phyloP scores from a whole-genome alignment of 495 filamentous ascomycete genomes.

The Podospora australis region DNA sequence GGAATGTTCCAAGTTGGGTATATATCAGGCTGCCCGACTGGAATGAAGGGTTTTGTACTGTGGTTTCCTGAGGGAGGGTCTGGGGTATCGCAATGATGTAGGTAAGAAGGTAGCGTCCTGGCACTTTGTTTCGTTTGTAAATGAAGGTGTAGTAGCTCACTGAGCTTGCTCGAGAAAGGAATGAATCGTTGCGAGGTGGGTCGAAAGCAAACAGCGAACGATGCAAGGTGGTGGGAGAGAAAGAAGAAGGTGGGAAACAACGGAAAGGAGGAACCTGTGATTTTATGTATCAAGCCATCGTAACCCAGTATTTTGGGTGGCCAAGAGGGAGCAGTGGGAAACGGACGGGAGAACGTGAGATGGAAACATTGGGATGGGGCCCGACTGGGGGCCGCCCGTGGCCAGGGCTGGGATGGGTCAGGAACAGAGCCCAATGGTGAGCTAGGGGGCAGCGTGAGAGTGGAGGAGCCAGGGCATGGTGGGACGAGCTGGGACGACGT shows the following conservation, averaged over 20 bases:
- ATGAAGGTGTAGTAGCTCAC: conserved; percentile 22
- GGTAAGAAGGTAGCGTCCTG: neutral
- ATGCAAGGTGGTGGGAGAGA: conserved; percentile 16
- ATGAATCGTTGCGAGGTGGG: conserved; percentile 25
- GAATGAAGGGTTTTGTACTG: too few relatives aligned
- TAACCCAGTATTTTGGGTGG: conserved; percentile 4
- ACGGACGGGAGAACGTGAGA: too few relatives aligned
- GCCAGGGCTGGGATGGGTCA: neutral
- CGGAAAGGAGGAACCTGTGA: conserved; percentile 3
- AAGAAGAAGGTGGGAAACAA: conserved; percentile 12
- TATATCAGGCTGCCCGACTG: neutral
- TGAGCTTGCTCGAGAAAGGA: conserved; percentile 37
- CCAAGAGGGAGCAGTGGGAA: conserved; percentile 2
- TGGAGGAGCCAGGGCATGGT: neutral
- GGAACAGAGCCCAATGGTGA: too few relatives aligned
- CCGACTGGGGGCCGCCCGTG: too few relatives aligned
- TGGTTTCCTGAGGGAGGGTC: too few relatives aligned
- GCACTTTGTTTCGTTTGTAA: conserved; percentile 6
- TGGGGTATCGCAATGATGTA: neutral
- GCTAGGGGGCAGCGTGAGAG: too few relatives aligned
- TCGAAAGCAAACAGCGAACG: conserved; percentile 11
- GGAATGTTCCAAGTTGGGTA: neutral
- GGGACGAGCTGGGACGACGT: neutral
- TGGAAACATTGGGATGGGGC: too few relatives aligned
- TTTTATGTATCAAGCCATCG: conserved; percentile 12